Conservation (phyloP, 176 grass and related monocot genomes). For the Alloteropsis semialata region DNA sequence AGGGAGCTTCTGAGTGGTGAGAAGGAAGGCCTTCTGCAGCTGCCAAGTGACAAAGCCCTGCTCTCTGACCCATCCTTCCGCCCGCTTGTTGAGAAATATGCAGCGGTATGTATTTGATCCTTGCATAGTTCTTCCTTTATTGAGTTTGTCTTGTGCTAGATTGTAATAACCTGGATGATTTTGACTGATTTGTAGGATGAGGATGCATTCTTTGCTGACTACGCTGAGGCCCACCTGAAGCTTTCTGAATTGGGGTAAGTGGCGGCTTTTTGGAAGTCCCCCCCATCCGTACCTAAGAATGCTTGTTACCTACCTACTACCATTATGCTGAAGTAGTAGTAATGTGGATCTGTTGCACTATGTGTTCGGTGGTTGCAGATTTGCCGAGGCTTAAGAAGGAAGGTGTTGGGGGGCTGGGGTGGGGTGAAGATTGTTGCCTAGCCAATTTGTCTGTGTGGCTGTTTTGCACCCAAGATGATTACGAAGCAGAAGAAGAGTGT, state of each 20-base stretch:
- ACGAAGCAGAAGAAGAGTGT: background rate
- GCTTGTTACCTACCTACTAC: too few species aligned
- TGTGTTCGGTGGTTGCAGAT: constrained; percentile 42
- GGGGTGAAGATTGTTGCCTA: constrained; percentile 2
- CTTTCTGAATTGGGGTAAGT: constrained; percentile 84
- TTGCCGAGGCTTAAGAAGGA: constrained; percentile 46
- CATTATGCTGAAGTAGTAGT: too few species aligned
- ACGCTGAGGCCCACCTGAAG: constrained; percentile 75
- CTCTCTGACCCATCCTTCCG: constrained; percentile 68
- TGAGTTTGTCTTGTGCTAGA: background rate
- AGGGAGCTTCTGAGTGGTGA: constrained; percentile 80
- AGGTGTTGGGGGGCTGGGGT: background rate
- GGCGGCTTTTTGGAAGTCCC: too few species aligned
- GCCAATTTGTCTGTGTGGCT: constrained; percentile 12
- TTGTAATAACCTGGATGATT: background rate
- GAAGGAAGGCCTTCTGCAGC: constrained; percentile 82
- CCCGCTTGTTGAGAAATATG: constrained; percentile 87
- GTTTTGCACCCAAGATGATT: constrained; percentile 7
- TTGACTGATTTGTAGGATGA: constrained; percentile 50
- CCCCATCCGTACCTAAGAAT: too few species aligned
- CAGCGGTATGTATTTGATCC: constrained; percentile 42
- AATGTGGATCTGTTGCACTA: background rate
- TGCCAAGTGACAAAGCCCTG: constrained; percentile 79
- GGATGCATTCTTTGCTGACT: constrained; percentile 89
- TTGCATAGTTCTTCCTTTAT: background rate